phyloP scores from a whole-genome alignment of 495 filamentous ascomycete species.

The Neurospora sp. region DNA sequence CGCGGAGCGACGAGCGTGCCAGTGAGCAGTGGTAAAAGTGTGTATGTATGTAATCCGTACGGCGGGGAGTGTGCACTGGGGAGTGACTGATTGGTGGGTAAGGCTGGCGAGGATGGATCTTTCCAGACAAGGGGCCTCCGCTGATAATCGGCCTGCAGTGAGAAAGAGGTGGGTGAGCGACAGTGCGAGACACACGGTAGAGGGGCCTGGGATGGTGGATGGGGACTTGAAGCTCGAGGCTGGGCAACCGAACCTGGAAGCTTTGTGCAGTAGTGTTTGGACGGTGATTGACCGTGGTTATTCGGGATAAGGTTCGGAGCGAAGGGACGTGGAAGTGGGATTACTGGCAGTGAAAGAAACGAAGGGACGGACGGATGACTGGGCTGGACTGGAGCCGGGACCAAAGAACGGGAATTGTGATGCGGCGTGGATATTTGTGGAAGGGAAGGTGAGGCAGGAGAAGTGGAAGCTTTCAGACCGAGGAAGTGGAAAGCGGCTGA shows the following conservation, averaged over 20 bases:
- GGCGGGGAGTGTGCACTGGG: neutral
- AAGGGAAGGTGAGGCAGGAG: neutral
- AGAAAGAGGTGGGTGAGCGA: neutral
- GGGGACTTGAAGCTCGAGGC: neutral
- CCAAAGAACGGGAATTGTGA: neutral
- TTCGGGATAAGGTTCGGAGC: neutral
- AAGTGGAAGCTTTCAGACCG: neutral
- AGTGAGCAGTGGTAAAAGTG: neutral
- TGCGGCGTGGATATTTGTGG: neutral
- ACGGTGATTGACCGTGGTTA: neutral
- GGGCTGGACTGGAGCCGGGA: neutral
- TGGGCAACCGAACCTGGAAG: neutral
- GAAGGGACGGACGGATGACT: neutral
- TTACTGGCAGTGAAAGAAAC: neutral
- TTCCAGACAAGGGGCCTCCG: neutral
- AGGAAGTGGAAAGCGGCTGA: neutral
- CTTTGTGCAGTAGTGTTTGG: neutral
- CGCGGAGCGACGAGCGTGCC: constrained; percentile 11
- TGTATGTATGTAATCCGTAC: neutral
- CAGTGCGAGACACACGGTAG: neutral
- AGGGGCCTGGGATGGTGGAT: neutral
- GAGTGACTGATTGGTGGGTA: neutral
- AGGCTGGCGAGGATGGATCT: neutral
- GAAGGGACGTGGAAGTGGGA: neutral
- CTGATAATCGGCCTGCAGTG: neutral